Base-by-base conservation (phyloP, 192 early-diverging fungal species). In the Coemansia sp. region DNA sequence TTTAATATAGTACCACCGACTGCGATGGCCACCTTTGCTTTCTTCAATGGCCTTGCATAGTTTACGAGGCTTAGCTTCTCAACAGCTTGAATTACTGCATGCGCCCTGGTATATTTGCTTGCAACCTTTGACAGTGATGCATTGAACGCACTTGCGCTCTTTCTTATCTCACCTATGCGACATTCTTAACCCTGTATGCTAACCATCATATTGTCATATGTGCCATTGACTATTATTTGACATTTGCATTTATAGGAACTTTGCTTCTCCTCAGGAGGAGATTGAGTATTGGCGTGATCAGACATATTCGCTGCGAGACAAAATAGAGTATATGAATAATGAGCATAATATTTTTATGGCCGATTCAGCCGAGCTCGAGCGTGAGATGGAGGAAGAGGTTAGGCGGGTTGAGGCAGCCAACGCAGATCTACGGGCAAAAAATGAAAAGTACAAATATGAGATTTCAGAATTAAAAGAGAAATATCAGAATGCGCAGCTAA, bases 391-490 rank as follows among this genome's bases (percentile, higher is more conserved):
- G 58, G 82, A 84, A 57, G 90, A 92, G 54, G 82, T 90, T 7
- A 84, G 85, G 24, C 85, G 85, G 25, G 81, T 89, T 7, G 90
- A 92, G 68, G 84, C 86, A 24, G 74, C 72, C 12, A 85, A 84
- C 54, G 75, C 75, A 27, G 89, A 92, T 25, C 66, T 92, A 19
- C 85, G 84, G 56, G 59, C 78, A 54, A 83, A 83, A 34, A 87
- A 88, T 70, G 88, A 91, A 67, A 64, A 74, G 48, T 85, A 83
- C 64, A 84, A 79, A 59, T 74, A 79, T 41, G 90, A 92, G 50
- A 72, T 86, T 38, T 88, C 88, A 16, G 86, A 88, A 44, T 87
- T 89, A 82, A 90, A 90, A 83, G 86, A 86, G 60, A 84, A 92
- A 71, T 92, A 85, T 73, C 85, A 85, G 54, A 65, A 82, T 49